Conservation (phyloP, 1,139 yeast genomes). For the Yueomyces sp. region DNA sequence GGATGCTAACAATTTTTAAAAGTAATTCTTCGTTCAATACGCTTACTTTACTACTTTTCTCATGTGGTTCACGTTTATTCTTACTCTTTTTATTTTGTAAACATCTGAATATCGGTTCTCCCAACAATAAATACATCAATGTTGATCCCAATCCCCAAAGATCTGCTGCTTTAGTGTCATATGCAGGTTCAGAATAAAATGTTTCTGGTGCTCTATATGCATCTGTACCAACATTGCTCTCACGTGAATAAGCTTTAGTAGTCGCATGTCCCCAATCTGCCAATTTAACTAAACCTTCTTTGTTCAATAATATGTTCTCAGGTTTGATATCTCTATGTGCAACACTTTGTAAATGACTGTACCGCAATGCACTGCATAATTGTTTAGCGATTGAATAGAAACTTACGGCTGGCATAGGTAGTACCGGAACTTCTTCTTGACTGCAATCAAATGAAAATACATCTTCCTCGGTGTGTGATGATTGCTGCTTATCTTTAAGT, state of each 20-base stretch:
- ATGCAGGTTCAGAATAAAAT: constrained; percentile 17
- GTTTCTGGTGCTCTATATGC: constrained; percentile 94
- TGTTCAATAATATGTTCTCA: constrained; percentile 70
- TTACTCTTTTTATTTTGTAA: constrained; percentile 43
- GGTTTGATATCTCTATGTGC: constrained; percentile 89
- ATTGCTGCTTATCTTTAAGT: background rate
- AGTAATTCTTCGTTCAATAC: background rate
- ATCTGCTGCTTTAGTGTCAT: constrained; percentile 59
- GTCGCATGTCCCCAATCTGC: constrained; percentile 57
- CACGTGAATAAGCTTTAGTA: constrained; percentile 36
- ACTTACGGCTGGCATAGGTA: background rate
- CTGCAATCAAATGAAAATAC: no score
- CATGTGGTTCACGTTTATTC: constrained; percentile 9
- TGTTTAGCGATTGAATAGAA: background rate
- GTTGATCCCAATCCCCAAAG: constrained; percentile 87
- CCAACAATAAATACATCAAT: constrained; percentile 67
- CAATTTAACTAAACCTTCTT: constrained; percentile 47
- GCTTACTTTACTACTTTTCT: background rate
- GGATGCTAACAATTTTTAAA: background rate
- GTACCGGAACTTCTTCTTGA: background rate
- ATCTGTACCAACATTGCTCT: constrained; percentile 83
- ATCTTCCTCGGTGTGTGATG: background rate
- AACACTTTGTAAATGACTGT: constrained; percentile 34
- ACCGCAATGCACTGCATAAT: background rate
- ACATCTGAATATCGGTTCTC: constrained; percentile 36